phyloP scores from a whole-genome alignment of 2,329 filamentous ascomycete species.

The Claviceps humidiphila region DNA sequence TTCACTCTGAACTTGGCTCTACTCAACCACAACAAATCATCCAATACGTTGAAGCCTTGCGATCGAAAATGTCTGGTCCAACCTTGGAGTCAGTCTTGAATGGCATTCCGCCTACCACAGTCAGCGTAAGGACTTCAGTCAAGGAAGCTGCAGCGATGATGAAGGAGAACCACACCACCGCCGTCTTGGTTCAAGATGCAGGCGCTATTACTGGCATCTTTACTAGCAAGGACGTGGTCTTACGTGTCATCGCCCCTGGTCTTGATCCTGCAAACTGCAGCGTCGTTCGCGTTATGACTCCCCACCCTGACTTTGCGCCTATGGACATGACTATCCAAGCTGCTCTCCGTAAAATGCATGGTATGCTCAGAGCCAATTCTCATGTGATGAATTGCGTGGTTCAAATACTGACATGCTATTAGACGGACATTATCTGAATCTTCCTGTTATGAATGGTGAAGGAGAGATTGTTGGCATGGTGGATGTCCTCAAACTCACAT shows the following conservation, averaged over 20 bases:
- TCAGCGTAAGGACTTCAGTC: slow-evolving; percentile 90
- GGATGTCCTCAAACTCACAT: slow-evolving; percentile 94
- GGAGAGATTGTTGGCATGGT: slow-evolving; percentile 99
- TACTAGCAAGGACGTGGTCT: slow-evolving; percentile 96
- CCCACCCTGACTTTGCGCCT: slow-evolving; percentile 94
- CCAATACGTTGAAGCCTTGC: slow-evolving; percentile 92
- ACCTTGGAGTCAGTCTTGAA: slow-evolving; percentile 91
- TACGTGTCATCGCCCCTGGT: slow-evolving; percentile 93
- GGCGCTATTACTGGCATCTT: slow-evolving; percentile 98
- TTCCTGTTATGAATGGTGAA: slow-evolving; percentile 94
- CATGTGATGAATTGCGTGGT: background rate
- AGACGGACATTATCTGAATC: slow-evolving; percentile 97
- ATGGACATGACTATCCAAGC: slow-evolving; percentile 99
- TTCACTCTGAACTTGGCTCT: slow-evolving; percentile 89
- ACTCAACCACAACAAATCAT: slow-evolving; percentile 98
- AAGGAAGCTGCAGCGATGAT: slow-evolving; percentile 90
- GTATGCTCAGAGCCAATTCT: slow-evolving; percentile 36
- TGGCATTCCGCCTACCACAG: slow-evolving; percentile 82
- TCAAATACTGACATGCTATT: slow-evolving; percentile 8
- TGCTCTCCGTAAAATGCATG: slow-evolving; percentile 97
- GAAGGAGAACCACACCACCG: slow-evolving; percentile 98
- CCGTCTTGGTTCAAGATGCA: slow-evolving; percentile 89
- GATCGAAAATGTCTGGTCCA: slow-evolving; percentile 93
- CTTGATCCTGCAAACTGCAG: slow-evolving; percentile 91
- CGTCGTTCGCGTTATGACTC: slow-evolving; percentile 97